Percentiles rank a stretch among this genome's conserved stretches.
Conservation (phyloP, 2,329 filamentous ascomycete species). For the Penicillium sp. region DNA sequence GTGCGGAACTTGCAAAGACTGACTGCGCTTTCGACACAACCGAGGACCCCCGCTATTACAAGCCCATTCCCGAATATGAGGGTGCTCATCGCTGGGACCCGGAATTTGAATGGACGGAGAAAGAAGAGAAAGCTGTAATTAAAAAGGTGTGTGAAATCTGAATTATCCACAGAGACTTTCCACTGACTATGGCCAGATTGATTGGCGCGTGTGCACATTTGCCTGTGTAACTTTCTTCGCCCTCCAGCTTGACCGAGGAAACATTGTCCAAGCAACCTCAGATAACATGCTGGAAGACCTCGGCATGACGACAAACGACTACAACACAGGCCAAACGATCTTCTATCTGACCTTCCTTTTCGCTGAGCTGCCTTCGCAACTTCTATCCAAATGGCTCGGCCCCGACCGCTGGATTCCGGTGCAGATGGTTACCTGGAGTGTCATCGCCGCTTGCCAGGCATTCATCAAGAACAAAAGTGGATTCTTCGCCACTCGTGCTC, state of each 20-base stretch:
- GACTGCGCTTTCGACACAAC: constrained; percentile 39
- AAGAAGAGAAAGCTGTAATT: constrained; percentile 46
- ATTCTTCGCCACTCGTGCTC: constrained; percentile 48
- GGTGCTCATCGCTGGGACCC: constrained; percentile 53
- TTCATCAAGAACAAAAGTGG: constrained; percentile 49
- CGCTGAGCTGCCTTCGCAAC: constrained; percentile 63
- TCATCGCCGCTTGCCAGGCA: constrained; percentile 55
- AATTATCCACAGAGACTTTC: background rate
- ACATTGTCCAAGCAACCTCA: constrained; percentile 61
- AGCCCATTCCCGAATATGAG: constrained; percentile 48
- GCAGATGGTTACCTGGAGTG: constrained; percentile 59
- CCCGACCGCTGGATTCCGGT: constrained; percentile 63
- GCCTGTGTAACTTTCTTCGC: constrained; percentile 64
- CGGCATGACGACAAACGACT: constrained; percentile 52
- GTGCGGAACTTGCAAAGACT: constrained; percentile 6
- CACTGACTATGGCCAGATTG: constrained; percentile 34
- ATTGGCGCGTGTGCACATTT: constrained; percentile 45
- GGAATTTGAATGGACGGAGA: constrained; percentile 46
- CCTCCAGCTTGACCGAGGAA: constrained; percentile 65
- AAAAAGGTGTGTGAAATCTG: constrained; percentile 31
- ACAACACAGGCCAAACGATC: constrained; percentile 47
- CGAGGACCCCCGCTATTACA: constrained; percentile 40
- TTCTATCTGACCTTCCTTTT: constrained; percentile 40
- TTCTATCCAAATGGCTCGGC: constrained; percentile 61
- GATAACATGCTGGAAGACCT: constrained; percentile 60